Evolutionary conservation across 495 filamentous ascomycete species (phyloP), one percentile per base, ranked within the genome.

Genomic region (Monascus purpureus): DNA sequence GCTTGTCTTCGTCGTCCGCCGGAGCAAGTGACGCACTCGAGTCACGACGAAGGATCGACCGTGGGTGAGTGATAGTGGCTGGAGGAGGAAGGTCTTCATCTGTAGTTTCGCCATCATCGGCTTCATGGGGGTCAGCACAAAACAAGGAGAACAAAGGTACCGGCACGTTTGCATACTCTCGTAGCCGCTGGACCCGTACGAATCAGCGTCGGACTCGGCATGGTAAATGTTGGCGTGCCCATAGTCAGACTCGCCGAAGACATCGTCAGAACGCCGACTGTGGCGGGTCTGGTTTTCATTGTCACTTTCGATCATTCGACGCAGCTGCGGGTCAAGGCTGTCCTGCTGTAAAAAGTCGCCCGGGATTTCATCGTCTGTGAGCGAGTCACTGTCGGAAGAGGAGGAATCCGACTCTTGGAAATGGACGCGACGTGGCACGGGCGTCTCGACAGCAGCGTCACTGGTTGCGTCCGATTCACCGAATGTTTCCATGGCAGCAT

Each of bases 101-200:
- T 41, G 82, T 88, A 23, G 82, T 87, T 41, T 85, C 82, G 33
- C 82, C 81, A 57, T 72, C 58, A 42, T 87, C 82, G 50, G 78
- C 81, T 87, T 57, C 18, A 44, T 42, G 32, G 25, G 32, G 26
- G 50, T 84, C 70, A 84, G 80, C 55, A 70, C 42, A 36, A 34
- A 23, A 20, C 33, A 35, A 29, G 36, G 28, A 22, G 9, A 35
- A 32, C 17, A 20, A 31, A 13, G 25, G 37, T 19, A 40, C 32
- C 29, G 37, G 41, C 31, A 32, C 7, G 33, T 42, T 39, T 46
- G 40, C 53, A 50, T 57, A 87, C 82, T 76, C 57, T 86, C 80
- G 54, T 86, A 87, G 35, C 80, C 82, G 54, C 82, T 84, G 16
- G 73, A 75, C 33, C 65, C 37, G 61, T 60, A 61, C 25, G 68